phyloP scores from a whole-genome alignment of 768 basidiomycete species.

The Hemileccinum rubropunctum region DNA sequence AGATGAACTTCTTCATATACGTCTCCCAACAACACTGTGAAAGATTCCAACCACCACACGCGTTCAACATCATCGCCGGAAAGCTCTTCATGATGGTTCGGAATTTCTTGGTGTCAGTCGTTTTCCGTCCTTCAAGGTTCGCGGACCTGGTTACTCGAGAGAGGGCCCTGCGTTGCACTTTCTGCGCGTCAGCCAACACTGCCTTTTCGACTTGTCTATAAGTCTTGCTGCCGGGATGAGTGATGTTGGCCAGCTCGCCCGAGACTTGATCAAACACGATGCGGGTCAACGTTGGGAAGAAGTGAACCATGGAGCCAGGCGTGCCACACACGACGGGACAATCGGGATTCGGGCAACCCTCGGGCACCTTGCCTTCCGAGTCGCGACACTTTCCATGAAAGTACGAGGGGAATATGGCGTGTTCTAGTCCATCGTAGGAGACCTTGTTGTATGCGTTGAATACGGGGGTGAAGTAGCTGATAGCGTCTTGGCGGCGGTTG shows the following conservation, averaged over 20 bases:
- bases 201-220: slow-evolving; percentile 43
- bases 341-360: slow-evolving; percentile 76
- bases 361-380: slow-evolving; percentile 51
- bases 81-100: slow-evolving; percentile 34
- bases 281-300: slow-evolving; percentile 46
- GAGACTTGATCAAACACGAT: slow-evolving; percentile 49
- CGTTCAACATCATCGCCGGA: slow-evolving; percentile 29
- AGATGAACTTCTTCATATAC: slow-evolving; percentile 59
- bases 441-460: slow-evolving; percentile 42
- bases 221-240: slow-evolving; percentile 37
- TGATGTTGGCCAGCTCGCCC: slow-evolving; percentile 33
- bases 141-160: slow-evolving; percentile 9
- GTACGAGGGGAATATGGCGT: slow-evolving; percentile 62
- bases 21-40: slow-evolving; percentile 59
- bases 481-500: slow-evolving; percentile 21
- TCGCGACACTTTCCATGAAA: slow-evolving; percentile 77
- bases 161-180: slow-evolving; percentile 8
- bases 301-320: slow-evolving; percentile 76
- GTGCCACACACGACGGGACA: slow-evolving; percentile 80
- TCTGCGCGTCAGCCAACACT: slow-evolving; percentile 37
- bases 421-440: slow-evolving; percentile 44
- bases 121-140: slow-evolving; percentile 17
- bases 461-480: slow-evolving; percentile 46
- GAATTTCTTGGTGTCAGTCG: slow-evolving; percentile 24
- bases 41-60: slow-evolving; percentile 48